A percentile compares a stretch with the other conserved stretches of the same genome.
These are phyloP conservation scores for Trichoderma arundinaceum DNA, from an alignment of 2,329 filamentous ascomycete genomes.

Conservation along the genomic window DNA sequence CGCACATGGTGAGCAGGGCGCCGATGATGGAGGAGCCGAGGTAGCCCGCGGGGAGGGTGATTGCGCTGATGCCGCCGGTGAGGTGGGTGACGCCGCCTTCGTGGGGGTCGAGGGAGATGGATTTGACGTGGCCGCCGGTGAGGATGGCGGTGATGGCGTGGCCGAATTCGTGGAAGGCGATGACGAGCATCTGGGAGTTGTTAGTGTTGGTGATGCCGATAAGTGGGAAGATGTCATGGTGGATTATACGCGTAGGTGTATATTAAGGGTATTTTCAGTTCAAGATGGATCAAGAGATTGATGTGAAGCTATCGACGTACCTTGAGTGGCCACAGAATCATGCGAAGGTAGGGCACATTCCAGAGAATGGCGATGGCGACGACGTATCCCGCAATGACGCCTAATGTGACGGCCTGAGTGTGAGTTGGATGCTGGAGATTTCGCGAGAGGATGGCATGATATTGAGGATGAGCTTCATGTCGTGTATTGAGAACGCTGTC, in stretches of 20 bases:
- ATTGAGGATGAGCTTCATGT: not conserved
- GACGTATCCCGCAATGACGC: conserved; percentile 72
- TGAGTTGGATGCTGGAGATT: conserved; percentile 64
- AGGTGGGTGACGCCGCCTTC: conserved; percentile 82
- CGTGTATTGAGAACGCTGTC: not conserved
- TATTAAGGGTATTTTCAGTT: no score
- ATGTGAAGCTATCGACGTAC: conserved; percentile 47
- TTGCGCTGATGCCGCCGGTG: conserved; percentile 70
- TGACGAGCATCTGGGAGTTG: conserved; percentile 71
- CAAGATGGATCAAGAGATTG: no score
- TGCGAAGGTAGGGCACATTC: conserved; percentile 79
- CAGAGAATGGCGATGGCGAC: conserved; percentile 77
- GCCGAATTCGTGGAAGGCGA: conserved; percentile 81
- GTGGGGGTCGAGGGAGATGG: conserved; percentile 75
- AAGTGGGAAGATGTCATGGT: not conserved
- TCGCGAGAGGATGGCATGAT: conserved; percentile 44
- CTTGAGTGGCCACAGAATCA: conserved; percentile 82
- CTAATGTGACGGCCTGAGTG: conserved; percentile 73
- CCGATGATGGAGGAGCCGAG: conserved; percentile 78
- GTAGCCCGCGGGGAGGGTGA: conserved; percentile 80
- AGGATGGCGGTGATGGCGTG: conserved; percentile 75
- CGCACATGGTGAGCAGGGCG: conserved; percentile 77
- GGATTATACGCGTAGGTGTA: no score
- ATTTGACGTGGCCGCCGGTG: conserved; percentile 75
- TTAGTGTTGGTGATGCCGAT: not conserved